Base-by-base conservation (phyloP, 371 early-diverging fungal genomes). In the Rhizopus microsporus region DNA sequence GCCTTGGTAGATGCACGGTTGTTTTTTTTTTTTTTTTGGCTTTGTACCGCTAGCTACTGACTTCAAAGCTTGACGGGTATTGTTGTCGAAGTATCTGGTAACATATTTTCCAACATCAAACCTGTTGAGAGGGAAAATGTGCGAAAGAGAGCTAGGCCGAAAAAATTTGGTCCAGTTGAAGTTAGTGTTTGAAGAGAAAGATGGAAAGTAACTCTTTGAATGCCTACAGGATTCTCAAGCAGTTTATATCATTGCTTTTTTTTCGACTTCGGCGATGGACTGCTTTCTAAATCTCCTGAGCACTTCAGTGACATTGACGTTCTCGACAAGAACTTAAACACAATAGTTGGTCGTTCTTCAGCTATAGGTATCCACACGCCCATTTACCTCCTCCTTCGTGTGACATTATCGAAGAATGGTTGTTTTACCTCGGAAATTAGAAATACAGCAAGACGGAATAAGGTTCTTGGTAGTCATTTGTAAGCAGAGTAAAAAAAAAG, bases 171-270 rank as follows among this genome's bases (percentile, higher is more conserved):
- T 54, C 37, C 40, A 35, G 55, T 54, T 47, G 54, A 60, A 42
- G 35, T 60, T 42, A 54, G 37, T 15, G 43, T 40, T 12, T 44
- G 37, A 33, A 53, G 33, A 53, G 53, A 52, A 43, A 60, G 43
- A 55, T 49, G n/a, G 34, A 60, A 55, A 55, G 51, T 51, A 37
- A 90, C 92, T 58, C 44, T 52, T 57, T 52, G 34, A 42, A 54
- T 40, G 54, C 59, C 54, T 59, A 47, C 59, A 59, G 59, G 46
- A 54, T 48, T 59, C 59, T 53, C 49, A 59, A 53, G 48, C 48
- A 48, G 30, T 47, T 53, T 38, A 59, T 39, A 7, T 47, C 33
- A 40, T 52, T 51, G 10, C 15, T 39, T 30, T 59, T n/a, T n/a
- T n/a, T 7, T 59, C 46, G 7, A 31, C 59, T 52, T 59, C 53